Conservation (phyloP, 768 basidiomycete species). For the Leccinum pellstonianum region DNA sequence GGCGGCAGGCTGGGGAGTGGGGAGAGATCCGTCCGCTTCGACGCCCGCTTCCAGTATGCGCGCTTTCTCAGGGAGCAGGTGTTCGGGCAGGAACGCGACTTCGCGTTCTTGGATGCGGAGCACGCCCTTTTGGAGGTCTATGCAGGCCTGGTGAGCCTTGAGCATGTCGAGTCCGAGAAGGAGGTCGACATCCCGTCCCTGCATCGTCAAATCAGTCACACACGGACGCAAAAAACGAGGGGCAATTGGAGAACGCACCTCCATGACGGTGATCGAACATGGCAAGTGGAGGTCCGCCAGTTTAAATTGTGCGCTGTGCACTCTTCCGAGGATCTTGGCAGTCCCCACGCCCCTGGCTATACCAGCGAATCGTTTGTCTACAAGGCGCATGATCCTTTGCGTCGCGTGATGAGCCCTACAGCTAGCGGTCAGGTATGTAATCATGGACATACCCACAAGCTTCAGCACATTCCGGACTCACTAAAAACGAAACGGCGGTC, state of each 20-base stretch:
- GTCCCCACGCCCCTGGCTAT: constrained; percentile 94
- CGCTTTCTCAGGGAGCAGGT: constrained; percentile 87
- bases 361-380: constrained; percentile 85
- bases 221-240: background rate
- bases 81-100: constrained; percentile 87
- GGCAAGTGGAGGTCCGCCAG: constrained; percentile 80
- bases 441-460: constrained; percentile 70
- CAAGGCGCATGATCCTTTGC: constrained; percentile 83
- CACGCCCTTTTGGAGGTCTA: constrained; percentile 87
- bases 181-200: constrained; percentile 94
- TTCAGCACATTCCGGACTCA: constrained; percentile 91
- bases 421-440: background rate
- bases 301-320: constrained; percentile 92
- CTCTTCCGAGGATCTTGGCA: constrained; percentile 88
- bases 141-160: constrained; percentile 93
- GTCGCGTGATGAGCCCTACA: constrained; percentile 2
- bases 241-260: constrained; percentile 47
- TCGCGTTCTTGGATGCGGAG: constrained; percentile 92
- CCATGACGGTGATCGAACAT: constrained; percentile 94
- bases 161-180: constrained; percentile 99
- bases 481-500: constrained; percentile 37
- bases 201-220: background rate
- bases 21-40: constrained; percentile 23
- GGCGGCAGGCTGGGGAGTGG: constrained; percentile 20
- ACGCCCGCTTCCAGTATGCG: constrained; percentile 41